These are phyloP conservation scores for Cajanus cajan DNA, from an alignment of 306 rosid genomes.

Conservation along the genomic window DNA sequence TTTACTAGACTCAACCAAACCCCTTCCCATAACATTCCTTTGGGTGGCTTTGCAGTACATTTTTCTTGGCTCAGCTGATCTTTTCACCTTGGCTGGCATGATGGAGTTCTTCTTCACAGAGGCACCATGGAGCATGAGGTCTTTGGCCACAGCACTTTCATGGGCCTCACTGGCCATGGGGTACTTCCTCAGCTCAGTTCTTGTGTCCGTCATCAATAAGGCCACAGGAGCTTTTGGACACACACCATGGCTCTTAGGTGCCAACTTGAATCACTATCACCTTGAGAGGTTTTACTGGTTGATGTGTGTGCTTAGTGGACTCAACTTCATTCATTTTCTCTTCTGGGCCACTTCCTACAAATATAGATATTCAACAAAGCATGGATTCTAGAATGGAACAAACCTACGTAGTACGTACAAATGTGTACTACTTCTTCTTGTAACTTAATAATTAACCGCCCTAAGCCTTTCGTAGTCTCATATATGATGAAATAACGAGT, in stretches of 20 bases:
- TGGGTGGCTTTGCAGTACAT: constrained; percentile 74
- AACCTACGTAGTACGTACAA: neutral
- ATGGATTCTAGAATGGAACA: constrained; percentile 8
- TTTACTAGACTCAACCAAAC: constrained; percentile 41
- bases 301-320: constrained; percentile 63
- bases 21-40: constrained; percentile 66
- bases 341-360: constrained; percentile 63
- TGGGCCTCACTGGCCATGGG: constrained; percentile 87
- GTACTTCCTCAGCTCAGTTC: constrained; percentile 65
- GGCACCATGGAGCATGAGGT: constrained; percentile 73
- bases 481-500: neutral
- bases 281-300: constrained; percentile 84
- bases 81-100: constrained; percentile 77
- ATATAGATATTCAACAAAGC: constrained; percentile 38
- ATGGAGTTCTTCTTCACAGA: constrained; percentile 89
- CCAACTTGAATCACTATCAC: constrained; percentile 62
- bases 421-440: neutral
- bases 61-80: constrained; percentile 78
- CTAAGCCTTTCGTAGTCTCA: neutral
- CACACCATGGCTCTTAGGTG: constrained; percentile 63
- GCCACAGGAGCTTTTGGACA: constrained; percentile 42
- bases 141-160: constrained; percentile 71
- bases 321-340: constrained; percentile 58
- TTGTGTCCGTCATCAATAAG: constrained; percentile 55
- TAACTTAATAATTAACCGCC: neutral